Base-by-base conservation (phyloP, 1,139 yeast genomes). In the Magnusiomyces tetraspermus region DNA sequence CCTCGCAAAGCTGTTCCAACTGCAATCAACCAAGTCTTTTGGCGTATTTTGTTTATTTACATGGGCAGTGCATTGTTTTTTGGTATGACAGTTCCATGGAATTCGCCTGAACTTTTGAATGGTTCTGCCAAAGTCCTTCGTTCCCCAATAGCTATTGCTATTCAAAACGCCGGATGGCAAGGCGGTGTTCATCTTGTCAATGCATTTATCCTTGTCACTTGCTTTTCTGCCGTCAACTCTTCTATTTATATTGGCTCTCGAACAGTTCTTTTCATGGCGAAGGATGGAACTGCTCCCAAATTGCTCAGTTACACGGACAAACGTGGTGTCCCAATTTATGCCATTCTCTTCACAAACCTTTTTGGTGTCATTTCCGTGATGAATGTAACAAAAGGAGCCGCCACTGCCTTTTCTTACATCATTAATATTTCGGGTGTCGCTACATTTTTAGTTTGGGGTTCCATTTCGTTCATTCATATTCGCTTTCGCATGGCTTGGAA, bases 1-100 rank as follows among this genome's bases (percentile, higher is more conserved):
- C 96, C 97, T 54, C 76, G 85, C 66, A 80, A 78, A 59, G 76
- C 94, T n/a, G 86, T 90, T 51, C 96, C 96, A 53, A 76, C 77
- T 55, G 96, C 96, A 31, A 85, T 87, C 63, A 80, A 83, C 63
- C 85, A 85, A 64, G 95, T 88, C 41, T 79, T 87, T 59, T 77
- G 80, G 72, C 79, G 97, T 70, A 86, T 90, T 60, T 67, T 85
- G 58, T 71, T 88, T 54, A 85, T 89, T 66, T 89, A 87, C 75
- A 81, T 89, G 63, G 74, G 84, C 22, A 81, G 92, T 13, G 76
- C 89, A 60, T 76, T 88, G 63, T 85, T 88, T 71, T 77, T 86
- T 64, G 96, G 96, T 30, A 69, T 88, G 61, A 75, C 86, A 55
- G 90, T 88, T 50, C 96, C 97, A 42, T 88, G 69, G 65, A 74